phyloP scores from a whole-genome alignment of 1,139 yeast genomes.

The Geotrichum restrictum region DNA sequence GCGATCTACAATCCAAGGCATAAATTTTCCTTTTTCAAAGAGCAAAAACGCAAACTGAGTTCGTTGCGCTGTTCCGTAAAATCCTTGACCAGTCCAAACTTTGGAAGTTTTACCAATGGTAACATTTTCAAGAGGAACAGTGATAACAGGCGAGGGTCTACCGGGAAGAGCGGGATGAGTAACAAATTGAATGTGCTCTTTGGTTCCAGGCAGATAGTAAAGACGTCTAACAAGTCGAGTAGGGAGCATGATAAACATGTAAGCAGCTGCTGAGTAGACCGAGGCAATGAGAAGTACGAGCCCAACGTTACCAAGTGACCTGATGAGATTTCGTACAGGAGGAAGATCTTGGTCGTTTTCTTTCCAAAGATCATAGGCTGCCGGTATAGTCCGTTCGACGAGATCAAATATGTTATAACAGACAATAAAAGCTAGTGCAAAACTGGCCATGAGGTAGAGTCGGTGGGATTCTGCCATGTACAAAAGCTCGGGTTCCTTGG shows the following conservation, averaged over 20 bases:
- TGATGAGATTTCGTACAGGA: slow-evolving; percentile 38
- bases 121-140: slow-evolving; percentile 57
- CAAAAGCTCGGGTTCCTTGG: slow-evolving; percentile 64
- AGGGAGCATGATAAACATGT: slow-evolving; percentile 51
- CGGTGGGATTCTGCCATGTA: slow-evolving; percentile 84
- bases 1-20: slow-evolving; percentile 77
- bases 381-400: slow-evolving; percentile 55
- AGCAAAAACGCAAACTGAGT: slow-evolving; percentile 70
- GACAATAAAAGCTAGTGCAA: slow-evolving; percentile 64
- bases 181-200: slow-evolving; percentile 57
- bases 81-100: slow-evolving; percentile 82
- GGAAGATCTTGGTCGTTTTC: slow-evolving; percentile 50
- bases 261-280: slow-evolving; percentile 43
- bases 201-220: slow-evolving; percentile 62
- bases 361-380: slow-evolving; percentile 54
- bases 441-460: slow-evolving; percentile 65
- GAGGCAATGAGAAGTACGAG: slow-evolving; percentile 44
- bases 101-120: slow-evolving; percentile 58
- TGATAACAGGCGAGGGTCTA: slow-evolving; percentile 67
- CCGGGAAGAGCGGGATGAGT: slow-evolving; percentile 76
- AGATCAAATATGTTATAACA: slow-evolving; percentile 62
- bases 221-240: slow-evolving; percentile 68
- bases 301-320: slow-evolving; percentile 43
- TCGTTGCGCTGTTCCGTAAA: slow-evolving; percentile 77
- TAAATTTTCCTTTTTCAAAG: slow-evolving; percentile 52